phyloP scores from a whole-genome alignment of 495 filamentous ascomycete species.

The Lophium mytilinum region DNA sequence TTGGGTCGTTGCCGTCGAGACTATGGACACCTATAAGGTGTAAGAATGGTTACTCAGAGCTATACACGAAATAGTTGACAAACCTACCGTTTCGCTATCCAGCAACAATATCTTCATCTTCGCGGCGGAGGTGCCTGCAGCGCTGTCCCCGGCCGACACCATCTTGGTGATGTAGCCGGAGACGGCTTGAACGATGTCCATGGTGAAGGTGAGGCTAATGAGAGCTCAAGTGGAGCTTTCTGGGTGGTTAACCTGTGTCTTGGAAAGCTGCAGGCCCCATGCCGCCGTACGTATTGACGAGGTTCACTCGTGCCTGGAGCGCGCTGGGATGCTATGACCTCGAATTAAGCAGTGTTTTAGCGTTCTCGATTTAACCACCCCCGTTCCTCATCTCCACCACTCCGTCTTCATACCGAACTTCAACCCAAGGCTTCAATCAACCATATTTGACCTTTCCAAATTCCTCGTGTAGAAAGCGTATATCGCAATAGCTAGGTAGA shows the following conservation, averaged over 20 bases:
- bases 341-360: neutral
- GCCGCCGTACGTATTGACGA: neutral
- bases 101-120: constrained; percentile 99
- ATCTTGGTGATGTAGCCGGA: constrained; percentile 97
- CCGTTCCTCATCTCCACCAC: no score
- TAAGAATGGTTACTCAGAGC: neutral
- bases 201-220: constrained; percentile 31
- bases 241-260: neutral
- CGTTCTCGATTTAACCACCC: neutral
- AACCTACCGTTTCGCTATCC: constrained; percentile 82
- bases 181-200: constrained; percentile 91
- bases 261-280: neutral
- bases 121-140: constrained; percentile 59
- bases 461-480: no score
- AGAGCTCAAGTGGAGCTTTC: neutral
- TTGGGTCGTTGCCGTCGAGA: constrained; percentile 92
- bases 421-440: no score
- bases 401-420: no score
- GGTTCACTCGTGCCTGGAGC: neutral
- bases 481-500: no score
- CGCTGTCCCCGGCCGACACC: constrained; percentile 75
- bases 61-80: constrained; percentile 18
- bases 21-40: constrained; percentile 60
- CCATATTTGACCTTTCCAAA: no score
- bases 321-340: neutral